Evolutionary conservation across 805 yeast genomes (phyloP).

Genomic region (Phaffomyces opuntiae): DNA sequence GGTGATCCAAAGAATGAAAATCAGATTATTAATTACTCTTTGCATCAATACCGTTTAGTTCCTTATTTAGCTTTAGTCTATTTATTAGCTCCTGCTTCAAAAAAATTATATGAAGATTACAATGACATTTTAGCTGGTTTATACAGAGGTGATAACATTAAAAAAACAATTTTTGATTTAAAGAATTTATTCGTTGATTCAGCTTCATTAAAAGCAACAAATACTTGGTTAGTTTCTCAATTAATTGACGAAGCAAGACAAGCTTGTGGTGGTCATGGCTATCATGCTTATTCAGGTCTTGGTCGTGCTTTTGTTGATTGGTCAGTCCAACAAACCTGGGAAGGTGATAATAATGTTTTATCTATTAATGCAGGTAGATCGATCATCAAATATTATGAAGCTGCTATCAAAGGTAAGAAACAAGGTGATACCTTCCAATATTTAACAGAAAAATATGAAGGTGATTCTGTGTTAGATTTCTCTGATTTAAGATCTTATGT

Average conservation of each 20-base stretch:
- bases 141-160: conserved; percentile 42
- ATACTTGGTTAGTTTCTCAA: conserved; percentile 78
- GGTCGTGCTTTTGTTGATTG: conserved; percentile 87
- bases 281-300: conserved; percentile 86
- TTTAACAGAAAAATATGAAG: conserved; percentile 23
- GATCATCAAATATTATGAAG: conserved; percentile 35
- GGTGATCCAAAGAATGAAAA: conserved; percentile 48
- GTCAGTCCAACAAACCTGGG: conserved; percentile 99
- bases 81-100: conserved; percentile 67
- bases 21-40: conserved; percentile 77
- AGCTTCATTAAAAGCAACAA: conserved; percentile 82
- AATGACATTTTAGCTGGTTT: conserved; percentile 43
- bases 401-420: conserved; percentile 29
- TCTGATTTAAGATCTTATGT: conserved; percentile 13
- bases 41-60: conserved; percentile 81
- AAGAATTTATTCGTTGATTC: conserved; percentile 78
- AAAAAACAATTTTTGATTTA: conserved; percentile 48
- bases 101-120: conserved; percentile 49
- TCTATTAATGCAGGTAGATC: conserved; percentile 83
- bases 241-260: conserved; percentile 88
- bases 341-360: conserved; percentile 88
- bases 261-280: conserved; percentile 95
- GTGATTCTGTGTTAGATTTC: conserved; percentile 19
- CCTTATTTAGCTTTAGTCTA: conserved; percentile 81
- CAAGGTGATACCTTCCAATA: conserved; percentile 24